Evolutionary conservation across 1,139 yeast species (phyloP), one percentile per base, ranked within the genome.

Genomic region (Taphrina communis): DNA sequence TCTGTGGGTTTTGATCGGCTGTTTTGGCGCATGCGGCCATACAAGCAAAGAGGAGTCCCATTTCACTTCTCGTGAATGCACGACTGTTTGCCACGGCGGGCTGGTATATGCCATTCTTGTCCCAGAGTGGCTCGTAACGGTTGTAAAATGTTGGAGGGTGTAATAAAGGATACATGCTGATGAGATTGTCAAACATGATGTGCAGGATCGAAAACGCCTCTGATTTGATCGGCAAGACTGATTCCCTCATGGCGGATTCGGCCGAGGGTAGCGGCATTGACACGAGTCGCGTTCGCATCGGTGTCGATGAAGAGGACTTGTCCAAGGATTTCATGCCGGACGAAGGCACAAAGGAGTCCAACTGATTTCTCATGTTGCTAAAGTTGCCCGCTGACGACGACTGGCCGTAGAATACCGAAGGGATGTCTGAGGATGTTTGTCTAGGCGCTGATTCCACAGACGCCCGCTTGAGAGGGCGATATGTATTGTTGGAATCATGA

Each of bases 91-190:
- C 60, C 19, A 57, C 44, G 8, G 44, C 48, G 8, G 52, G 53
- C 12, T 14, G 51, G 61, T 35, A 44, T 4, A 11, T 19, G 19
- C 60, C 61, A n/a, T 35, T 35, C 14, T 46, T 39, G 14, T 41
- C 51, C 67, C 67, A 63, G 3, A 63, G 48, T 4, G 55, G 46
- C 5, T 48, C 60, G 48, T 63, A 63, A 1, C 67, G 60, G 2
- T 53, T 36, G 38, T 48, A 63, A 21, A 63, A 63, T 12, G 56
- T 63, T n/a, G 67, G 67, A 11, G 67, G 53, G 36, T 63, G 67
- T n/a, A 63, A 17, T 19, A 63, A 17, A 11, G 67, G 67, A 55
- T 63, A 63, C 61, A 63, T 53, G 48, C 53, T 55, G 50, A 55
- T 63, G 31, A 63, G 36, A 31, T 63, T 58, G 14, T 63, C 61